A percentile compares a stretch with the other conserved stretches of the same genome.
phyloP scores from a whole-genome alignment of 371 early-diverging fungal genomes.

The Mucor piriformis region DNA sequence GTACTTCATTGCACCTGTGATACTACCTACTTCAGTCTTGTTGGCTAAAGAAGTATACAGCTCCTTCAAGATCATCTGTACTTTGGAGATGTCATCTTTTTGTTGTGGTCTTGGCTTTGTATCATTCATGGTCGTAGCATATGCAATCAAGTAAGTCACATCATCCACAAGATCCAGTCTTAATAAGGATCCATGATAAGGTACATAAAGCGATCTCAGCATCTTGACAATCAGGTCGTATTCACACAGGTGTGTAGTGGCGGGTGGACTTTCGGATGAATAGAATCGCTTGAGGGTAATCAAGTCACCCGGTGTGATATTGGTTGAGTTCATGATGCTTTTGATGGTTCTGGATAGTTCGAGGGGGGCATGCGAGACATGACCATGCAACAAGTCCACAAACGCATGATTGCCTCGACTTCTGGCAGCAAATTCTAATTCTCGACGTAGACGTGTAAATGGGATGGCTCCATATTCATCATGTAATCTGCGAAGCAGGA shows the following conservation, averaged over 20 bases:
- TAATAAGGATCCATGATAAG: constrained; percentile 41
- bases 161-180: constrained; percentile 61
- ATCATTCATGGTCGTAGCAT: constrained; percentile 56
- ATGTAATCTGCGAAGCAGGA: constrained; percentile 54
- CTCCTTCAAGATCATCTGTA: constrained; percentile 20
- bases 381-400: constrained; percentile 53
- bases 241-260: constrained; percentile 56
- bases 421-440: constrained; percentile 58
- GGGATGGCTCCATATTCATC: constrained; percentile 55
- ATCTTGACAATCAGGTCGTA: constrained; percentile 55
- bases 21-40: constrained; percentile 29
- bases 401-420: constrained; percentile 54
- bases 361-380: constrained; percentile 50
- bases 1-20: constrained; percentile 30
- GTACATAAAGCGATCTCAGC: constrained; percentile 51
- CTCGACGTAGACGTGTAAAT: constrained; percentile 60
- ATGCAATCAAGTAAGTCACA: constrained; percentile 64
- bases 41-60: constrained; percentile 20
- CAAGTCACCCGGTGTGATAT: constrained; percentile 70
- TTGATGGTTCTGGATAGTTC: constrained; percentile 57
- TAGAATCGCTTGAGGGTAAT: constrained; percentile 51
- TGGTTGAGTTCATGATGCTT: constrained; percentile 54
- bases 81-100: constrained; percentile 15
- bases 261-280: constrained; percentile 44
- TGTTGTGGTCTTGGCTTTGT: constrained; percentile 25